Percentiles rank a stretch among this genome's conserved stretches.
These are phyloP conservation scores for Croton setiger DNA, from an alignment of 441 rosid genomes.

Conservation along the genomic window DNA sequence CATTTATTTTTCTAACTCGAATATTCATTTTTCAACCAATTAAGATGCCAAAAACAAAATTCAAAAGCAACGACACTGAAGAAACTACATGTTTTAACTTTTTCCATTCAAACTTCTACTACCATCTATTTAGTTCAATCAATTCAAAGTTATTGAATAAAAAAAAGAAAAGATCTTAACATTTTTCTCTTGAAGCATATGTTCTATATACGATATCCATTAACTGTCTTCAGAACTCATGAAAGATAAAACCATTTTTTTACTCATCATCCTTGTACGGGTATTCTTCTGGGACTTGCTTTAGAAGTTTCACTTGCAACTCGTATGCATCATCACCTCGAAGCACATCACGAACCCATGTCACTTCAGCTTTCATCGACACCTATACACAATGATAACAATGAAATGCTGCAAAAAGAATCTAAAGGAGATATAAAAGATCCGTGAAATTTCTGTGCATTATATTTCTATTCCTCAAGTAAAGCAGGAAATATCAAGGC, in stretches of 20 bases:
- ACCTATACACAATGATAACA: conserved; percentile 41
- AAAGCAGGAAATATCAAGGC: not conserved
- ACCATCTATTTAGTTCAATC: not conserved
- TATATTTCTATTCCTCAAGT: not conserved
- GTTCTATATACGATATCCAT: not conserved
- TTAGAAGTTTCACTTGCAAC: conserved; percentile 79
- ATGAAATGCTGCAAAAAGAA: not conserved
- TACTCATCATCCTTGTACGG: conserved; percentile 97
- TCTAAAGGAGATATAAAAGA: not conserved
- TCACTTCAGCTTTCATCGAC: conserved; percentile 94
- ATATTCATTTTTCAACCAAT: no score
- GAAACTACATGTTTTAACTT: no score
- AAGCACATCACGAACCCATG: conserved; percentile 80
- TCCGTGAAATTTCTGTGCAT: not conserved
- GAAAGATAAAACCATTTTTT: conserved; percentile 7
- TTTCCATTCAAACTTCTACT: no score
- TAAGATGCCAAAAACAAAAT: no score
- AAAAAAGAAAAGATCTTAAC: not conserved
- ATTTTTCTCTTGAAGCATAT: not conserved
- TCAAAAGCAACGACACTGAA: no score
- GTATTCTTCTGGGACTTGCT: conserved; percentile 84
- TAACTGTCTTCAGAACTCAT: not conserved
- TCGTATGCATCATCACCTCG: conserved; percentile 87
- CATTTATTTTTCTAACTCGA: no score
- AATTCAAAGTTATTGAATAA: not conserved